These are phyloP conservation scores for Penicillium pulvis DNA, from an alignment of 495 filamentous ascomycete species.

Conservation along the genomic window DNA sequence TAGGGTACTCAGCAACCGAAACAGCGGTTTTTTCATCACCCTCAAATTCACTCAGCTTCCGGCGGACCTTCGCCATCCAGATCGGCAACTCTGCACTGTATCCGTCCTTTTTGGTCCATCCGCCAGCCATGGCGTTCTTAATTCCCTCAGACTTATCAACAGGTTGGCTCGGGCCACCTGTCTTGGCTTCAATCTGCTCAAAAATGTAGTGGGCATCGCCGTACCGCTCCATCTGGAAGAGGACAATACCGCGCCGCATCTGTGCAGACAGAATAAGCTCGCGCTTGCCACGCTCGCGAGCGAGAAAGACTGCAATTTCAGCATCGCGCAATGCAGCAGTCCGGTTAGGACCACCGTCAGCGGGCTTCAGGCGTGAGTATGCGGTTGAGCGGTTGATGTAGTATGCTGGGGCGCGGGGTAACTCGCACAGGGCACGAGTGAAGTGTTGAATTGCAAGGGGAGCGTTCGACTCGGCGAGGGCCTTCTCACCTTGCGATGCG, in stretches of 20 bases:
- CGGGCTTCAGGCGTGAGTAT: slow-evolving; percentile 64
- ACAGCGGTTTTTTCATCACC: slow-evolving; percentile 60
- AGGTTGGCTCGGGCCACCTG: slow-evolving; percentile 33
- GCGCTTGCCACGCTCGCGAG: slow-evolving; percentile 71
- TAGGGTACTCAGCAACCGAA: slow-evolving; percentile 64
- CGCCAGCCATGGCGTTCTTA: slow-evolving; percentile 34
- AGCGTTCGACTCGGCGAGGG: slow-evolving; percentile 65
- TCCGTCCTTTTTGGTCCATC: slow-evolving; percentile 56
- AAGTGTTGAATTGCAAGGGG: slow-evolving; percentile 68
- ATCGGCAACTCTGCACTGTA: slow-evolving; percentile 50
- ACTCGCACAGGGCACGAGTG: slow-evolving; percentile 69
- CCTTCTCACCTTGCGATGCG: slow-evolving; percentile 63
- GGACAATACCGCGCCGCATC: slow-evolving; percentile 73
- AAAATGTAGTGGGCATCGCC: slow-evolving; percentile 79
- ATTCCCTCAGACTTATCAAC: slow-evolving; percentile 41
- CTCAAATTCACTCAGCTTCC: slow-evolving; percentile 54
- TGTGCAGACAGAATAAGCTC: slow-evolving; percentile 81
- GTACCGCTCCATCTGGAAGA: slow-evolving; percentile 69
- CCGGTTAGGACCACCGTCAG: slow-evolving; percentile 48
- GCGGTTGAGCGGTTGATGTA: slow-evolving; percentile 87
- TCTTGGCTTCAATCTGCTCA: slow-evolving; percentile 61
- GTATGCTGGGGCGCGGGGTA: slow-evolving; percentile 74
- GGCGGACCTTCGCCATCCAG: slow-evolving; percentile 61
- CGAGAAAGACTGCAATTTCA: slow-evolving; percentile 71
- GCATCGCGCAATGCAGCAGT: slow-evolving; percentile 73